Percentiles rank a stretch among this genome's conserved stretches.
phyloP scores from a whole-genome alignment of 2,329 filamentous ascomycete genomes.

The Grosmannia clavigera region DNA sequence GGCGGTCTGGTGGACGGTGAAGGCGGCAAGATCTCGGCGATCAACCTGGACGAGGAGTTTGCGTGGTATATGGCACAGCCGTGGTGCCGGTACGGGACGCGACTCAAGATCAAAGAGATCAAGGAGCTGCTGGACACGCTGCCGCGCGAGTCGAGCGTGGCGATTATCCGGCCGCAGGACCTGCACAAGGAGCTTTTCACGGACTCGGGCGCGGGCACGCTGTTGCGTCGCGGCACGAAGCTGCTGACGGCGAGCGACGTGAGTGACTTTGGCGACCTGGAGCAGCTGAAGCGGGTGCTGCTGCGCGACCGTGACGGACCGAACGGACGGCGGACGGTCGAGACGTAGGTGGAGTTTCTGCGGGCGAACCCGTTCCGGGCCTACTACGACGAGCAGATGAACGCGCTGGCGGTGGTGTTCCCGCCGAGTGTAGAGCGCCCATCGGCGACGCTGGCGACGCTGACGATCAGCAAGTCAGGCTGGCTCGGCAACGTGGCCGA shows the following conservation, averaged over 20 bases:
- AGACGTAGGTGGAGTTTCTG: constrained; percentile 73
- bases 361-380: constrained; percentile 72
- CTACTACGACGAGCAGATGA: constrained; percentile 90
- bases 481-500: constrained; percentile 93
- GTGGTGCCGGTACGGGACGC: constrained; percentile 91
- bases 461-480: constrained; percentile 86
- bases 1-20: constrained; percentile 90
- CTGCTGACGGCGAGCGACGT: constrained; percentile 62
- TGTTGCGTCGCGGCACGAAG: constrained; percentile 87
- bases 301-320: constrained; percentile 70
- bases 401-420: constrained; percentile 79
- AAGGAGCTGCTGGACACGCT: constrained; percentile 84
- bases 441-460: constrained; percentile 74
- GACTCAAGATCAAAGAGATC: constrained; percentile 95
- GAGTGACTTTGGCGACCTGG: constrained; percentile 61
- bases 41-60: constrained; percentile 95
- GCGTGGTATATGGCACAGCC: constrained; percentile 83
- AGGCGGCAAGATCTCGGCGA: constrained; percentile 87
- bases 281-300: constrained; percentile 69
- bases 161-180: constrained; percentile 93
- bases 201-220: constrained; percentile 83
- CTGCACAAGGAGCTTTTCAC: constrained; percentile 96
- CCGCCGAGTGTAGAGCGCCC: constrained; percentile 54
- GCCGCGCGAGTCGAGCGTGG: constrained; percentile 84
- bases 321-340: constrained; percentile 71